Percentiles rank a stretch among this genome's conserved stretches.
These are phyloP conservation scores for Theileria parva DNA, from an alignment of 169 alveolate species.

Conservation along the genomic window DNA sequence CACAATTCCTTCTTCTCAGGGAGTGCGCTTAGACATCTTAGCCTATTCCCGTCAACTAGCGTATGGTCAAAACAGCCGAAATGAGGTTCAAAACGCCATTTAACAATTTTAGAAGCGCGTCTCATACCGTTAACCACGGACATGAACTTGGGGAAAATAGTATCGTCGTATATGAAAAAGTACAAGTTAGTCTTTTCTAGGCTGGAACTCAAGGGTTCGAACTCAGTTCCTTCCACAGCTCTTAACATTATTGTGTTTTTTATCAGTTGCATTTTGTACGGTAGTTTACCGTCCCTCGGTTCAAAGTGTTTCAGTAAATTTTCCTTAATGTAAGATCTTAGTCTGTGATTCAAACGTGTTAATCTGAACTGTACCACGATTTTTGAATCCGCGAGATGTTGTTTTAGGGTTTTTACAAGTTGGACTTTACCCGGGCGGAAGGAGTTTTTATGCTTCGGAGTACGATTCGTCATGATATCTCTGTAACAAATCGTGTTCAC, in stretches of 20 bases:
- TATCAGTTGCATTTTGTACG: conserved; percentile 37
- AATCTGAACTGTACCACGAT: conserved; percentile 22
- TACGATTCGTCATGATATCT: conserved; percentile 28
- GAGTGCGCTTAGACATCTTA: conserved; percentile 8
- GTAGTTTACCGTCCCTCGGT: conserved; percentile 32
- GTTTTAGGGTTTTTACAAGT: conserved; percentile 16
- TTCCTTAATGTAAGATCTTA: conserved; percentile 17
- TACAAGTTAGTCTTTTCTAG: conserved; percentile 47
- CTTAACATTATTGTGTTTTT: conserved; percentile 54
- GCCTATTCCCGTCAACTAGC: conserved; percentile 27
- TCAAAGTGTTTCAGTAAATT: conserved; percentile 7
- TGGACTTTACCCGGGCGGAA: conserved; percentile 50
- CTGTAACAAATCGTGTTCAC: neutral
- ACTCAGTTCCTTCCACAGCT: conserved; percentile 42
- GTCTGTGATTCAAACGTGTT: conserved; percentile 30
- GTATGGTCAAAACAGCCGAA: conserved; percentile 32
- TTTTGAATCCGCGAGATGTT: conserved; percentile 20
- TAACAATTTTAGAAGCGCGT: conserved; percentile 27
- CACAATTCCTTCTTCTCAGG: conserved; percentile 17
- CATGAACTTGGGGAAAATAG: conserved; percentile 38
- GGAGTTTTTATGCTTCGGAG: conserved; percentile 34
- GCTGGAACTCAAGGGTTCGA: conserved; percentile 39
- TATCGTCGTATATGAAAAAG: conserved; percentile 46
- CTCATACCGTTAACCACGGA: conserved; percentile 36
- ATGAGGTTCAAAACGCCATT: conserved; percentile 34